Percentiles rank a stretch among this genome's conserved stretches.
Evolutionary conservation across 257 asterid species (phyloP).

Genomic region (Nemophila menziesii): DNA sequence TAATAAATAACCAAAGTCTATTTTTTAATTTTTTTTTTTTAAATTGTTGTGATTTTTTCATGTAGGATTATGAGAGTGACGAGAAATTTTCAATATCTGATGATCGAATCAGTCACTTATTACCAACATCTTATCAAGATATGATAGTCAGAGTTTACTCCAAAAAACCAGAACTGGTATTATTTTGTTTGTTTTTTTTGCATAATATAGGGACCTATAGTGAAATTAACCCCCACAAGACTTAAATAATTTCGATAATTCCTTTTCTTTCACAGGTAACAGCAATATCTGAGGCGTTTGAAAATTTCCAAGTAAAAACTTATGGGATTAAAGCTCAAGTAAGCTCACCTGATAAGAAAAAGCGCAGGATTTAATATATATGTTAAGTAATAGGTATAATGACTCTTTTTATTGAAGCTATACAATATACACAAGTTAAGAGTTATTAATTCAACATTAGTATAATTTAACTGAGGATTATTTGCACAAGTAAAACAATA

Average conservation of each 20-base stretch:
- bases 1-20: no score
- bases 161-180: constrained; percentile 81
- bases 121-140: constrained; percentile 76
- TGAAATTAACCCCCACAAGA: neutral
- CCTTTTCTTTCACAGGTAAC: constrained; percentile 35
- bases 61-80: constrained; percentile 72
- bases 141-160: constrained; percentile 92
- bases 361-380: constrained; percentile 26
- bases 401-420: neutral
- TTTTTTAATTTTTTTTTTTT: constrained; percentile 4
- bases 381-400: neutral
- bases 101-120: constrained; percentile 78
- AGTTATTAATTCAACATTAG: neutral
- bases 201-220: no score
- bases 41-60: constrained; percentile 9
- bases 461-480: neutral
- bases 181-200: constrained; percentile 8
- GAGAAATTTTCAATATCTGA: constrained; percentile 58
- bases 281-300: constrained; percentile 74
- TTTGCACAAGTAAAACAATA: no score
- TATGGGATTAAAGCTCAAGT: constrained; percentile 78
- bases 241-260: neutral
- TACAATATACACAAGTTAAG: neutral
- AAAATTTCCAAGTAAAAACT: constrained; percentile 73
- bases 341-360: constrained; percentile 74